Conservation (phyloP, 2,329 filamentous ascomycete genomes). For the Penicillium janthinellum region DNA sequence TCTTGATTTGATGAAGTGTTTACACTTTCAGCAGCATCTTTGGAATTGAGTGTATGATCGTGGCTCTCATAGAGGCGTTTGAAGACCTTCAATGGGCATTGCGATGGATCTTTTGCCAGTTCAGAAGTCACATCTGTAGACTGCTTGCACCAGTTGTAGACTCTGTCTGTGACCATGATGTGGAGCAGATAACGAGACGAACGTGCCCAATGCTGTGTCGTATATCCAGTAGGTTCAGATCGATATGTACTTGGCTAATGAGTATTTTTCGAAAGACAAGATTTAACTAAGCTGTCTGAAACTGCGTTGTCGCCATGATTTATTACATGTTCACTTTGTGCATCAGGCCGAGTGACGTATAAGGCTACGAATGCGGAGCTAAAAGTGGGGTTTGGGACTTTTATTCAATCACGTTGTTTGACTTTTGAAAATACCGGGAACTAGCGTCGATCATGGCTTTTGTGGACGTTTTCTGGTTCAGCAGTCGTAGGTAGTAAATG, state of each 20-base stretch:
- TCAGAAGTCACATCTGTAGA: constrained; percentile 60
- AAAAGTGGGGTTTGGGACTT: not conserved
- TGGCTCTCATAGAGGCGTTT: constrained; percentile 56
- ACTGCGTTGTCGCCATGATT: not conserved
- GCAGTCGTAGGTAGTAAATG: not conserved
- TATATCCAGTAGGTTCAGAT: not conserved
- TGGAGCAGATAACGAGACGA: constrained; percentile 6
- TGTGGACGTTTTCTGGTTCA: not conserved
- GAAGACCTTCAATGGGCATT: constrained; percentile 58
- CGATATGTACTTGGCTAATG: not conserved
- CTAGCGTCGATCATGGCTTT: too few species aligned
- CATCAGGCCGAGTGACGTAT: not conserved
- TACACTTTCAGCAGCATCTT: constrained; percentile 27
- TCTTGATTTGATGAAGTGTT: constrained; percentile 20
- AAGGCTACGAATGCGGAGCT: not conserved
- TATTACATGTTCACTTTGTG: not conserved
- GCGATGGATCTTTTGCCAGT: constrained; percentile 56
- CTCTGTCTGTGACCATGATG: constrained; percentile 47
- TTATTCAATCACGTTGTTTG: not conserved
- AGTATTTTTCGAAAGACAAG: not conserved
- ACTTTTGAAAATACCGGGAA: too few species aligned
- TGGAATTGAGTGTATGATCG: constrained; percentile 1
- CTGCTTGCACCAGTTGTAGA: constrained; percentile 57
- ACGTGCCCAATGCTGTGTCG: not conserved
- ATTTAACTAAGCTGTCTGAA: not conserved